These are phyloP conservation scores for Berberis vulgaris DNA, from an alignment of 164 flowering plant genomes.

Conservation along the genomic window DNA sequence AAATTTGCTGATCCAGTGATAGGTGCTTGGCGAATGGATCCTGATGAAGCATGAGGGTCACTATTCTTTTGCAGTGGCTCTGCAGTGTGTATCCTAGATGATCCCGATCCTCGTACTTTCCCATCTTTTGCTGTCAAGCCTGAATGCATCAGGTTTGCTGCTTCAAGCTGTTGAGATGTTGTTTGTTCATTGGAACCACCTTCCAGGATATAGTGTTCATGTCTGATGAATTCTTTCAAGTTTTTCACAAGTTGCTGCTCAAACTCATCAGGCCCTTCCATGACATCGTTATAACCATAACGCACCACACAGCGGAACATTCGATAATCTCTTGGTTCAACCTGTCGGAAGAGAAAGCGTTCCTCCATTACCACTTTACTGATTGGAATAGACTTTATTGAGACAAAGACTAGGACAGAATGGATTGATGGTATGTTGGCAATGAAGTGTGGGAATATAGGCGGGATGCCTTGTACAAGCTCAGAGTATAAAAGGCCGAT, in stretches of 20 bases:
- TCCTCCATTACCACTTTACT: constrained; percentile 49
- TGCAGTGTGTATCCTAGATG: constrained; percentile 20
- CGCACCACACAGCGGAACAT: constrained; percentile 72
- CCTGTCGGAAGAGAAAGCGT: constrained; percentile 51
- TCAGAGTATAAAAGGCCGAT: constrained; percentile 63
- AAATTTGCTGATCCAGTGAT: constrained; percentile 20
- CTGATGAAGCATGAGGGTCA: constrained; percentile 25
- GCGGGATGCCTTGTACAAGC: constrained; percentile 77
- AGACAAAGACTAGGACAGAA: constrained; percentile 56
- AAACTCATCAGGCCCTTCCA: constrained; percentile 34
- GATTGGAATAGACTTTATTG: constrained; percentile 44
- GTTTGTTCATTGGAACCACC: constrained; percentile 10
- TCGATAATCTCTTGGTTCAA: constrained; percentile 40
- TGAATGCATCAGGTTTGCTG: constrained; percentile 14
- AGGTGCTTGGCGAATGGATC: constrained; percentile 18
- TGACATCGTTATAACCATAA: constrained; percentile 56
- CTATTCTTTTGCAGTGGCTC: constrained; percentile 16
- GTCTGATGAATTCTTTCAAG: constrained; percentile 47
- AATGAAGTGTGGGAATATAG: constrained; percentile 58
- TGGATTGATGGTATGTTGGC: constrained; percentile 55
- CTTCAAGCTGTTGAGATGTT: constrained; percentile 7
- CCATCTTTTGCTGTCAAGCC: constrained; percentile 12
- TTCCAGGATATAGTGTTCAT: constrained; percentile 30
- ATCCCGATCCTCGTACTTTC: constrained; percentile 9
- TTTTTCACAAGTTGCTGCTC: constrained; percentile 39